A percentile compares a stretch with the other conserved stretches of the same genome.
Conservation (phyloP, 257 asterid genomes). For the Jacaranda copaia region DNA sequence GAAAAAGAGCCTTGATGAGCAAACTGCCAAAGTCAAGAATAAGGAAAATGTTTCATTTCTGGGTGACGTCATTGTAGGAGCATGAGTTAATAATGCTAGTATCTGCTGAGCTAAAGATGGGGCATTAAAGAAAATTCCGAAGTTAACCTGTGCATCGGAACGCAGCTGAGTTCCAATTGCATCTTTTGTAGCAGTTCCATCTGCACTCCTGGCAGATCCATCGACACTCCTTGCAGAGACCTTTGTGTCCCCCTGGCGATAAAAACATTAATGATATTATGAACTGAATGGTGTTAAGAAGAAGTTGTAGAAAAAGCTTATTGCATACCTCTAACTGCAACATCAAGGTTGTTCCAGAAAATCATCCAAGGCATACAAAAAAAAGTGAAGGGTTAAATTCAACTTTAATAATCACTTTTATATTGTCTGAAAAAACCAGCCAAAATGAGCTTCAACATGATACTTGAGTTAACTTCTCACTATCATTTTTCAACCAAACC, state of each 20-base stretch:
- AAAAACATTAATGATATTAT: constrained; percentile 28
- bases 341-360: constrained; percentile 35
- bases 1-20: constrained; percentile 55
- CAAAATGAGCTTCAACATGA: neutral
- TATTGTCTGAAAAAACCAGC: neutral
- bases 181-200: constrained; percentile 54
- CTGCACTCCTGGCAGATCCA: constrained; percentile 60
- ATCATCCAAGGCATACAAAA: constrained; percentile 15
- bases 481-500: no score
- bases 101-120: neutral
- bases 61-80: constrained; percentile 16
- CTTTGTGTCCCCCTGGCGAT: constrained; percentile 60
- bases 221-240: constrained; percentile 61
- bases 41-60: constrained; percentile 2
- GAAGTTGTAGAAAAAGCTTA: neutral
- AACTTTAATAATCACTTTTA: constrained; percentile 2
- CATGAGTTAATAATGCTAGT: neutral
- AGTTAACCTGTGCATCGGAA: constrained; percentile 55
- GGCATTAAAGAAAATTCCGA: neutral
- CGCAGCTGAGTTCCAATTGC: constrained; percentile 48
- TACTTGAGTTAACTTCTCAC: no score
- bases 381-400: constrained; percentile 25
- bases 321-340: constrained; percentile 63
- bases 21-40: constrained; percentile 47
- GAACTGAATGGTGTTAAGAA: neutral